Evolutionary conservation across 2,329 filamentous ascomycete genomes (phyloP).

Genomic region (Penicillium crustosum): DNA sequence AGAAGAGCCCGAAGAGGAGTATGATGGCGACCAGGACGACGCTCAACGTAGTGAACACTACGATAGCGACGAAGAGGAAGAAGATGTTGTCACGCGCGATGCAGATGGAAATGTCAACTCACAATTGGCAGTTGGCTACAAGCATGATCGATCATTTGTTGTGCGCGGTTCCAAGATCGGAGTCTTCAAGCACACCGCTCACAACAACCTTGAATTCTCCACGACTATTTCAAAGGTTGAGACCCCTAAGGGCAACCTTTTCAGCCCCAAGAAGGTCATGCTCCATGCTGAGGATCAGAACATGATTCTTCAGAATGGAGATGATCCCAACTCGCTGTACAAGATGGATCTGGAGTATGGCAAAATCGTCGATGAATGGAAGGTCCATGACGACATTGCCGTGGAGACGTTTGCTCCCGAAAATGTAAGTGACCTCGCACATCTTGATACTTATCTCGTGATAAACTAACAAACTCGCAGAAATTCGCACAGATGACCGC

Average conservation of each 20-base stretch:
- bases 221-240: conserved; percentile 97
- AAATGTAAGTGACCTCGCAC: conserved; percentile 54
- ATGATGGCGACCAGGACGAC: conserved; percentile 63
- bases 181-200: conserved; percentile 92
- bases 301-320: conserved; percentile 79
- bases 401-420: conserved; percentile 91
- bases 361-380: conserved; percentile 98
- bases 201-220: conserved; percentile 91
- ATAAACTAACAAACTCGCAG: conserved; percentile 40
- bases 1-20: conserved; percentile 58
- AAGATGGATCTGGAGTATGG: conserved; percentile 98
- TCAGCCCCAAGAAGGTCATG: conserved; percentile 97
- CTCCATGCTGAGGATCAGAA: conserved; percentile 86
- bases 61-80: conserved; percentile 75
- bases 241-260: conserved; percentile 80
- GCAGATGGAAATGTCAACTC: conserved; percentile 86
- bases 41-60: conserved; percentile 70
- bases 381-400: conserved; percentile 92
- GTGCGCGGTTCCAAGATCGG: conserved; percentile 97
- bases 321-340: conserved; percentile 87
- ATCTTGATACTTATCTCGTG: neutral
- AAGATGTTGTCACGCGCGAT: conserved; percentile 66
- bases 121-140: conserved; percentile 92
- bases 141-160: conserved; percentile 94
- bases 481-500: conserved; percentile 98